Base-by-base conservation (phyloP, 345 rosid species). In the Populus euphratica region DNA sequence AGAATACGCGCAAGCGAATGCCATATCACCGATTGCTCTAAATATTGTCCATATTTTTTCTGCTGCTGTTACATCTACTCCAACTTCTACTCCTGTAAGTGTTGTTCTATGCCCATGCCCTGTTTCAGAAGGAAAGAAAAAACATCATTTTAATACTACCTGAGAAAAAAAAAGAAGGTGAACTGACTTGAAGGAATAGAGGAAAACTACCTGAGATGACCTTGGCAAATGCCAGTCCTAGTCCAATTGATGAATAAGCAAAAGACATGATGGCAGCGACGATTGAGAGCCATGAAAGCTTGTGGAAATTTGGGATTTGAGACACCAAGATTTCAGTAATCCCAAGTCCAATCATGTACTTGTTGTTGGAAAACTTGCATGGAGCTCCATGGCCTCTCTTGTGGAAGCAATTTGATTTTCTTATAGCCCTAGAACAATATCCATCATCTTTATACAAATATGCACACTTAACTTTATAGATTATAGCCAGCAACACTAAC, bases 1-100 rank as follows among this genome's bases (percentile, higher is more conserved):
- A 44, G 81, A 31, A 54, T 78, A 77, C 13, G 84, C 25, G n/a
- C 76, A 77, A 29, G 81, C 78, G 23, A 81, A 78, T 64, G 78
- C 81, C 78, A 74, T 70, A 68, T 81, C 75, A 12, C 84, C 84
- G 0, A 81, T 25, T 62, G 84, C 81, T 52, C 56, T 35, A 64
- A 74, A 81, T 52, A 78, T 78, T 54, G 70, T 69, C 84, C 81
- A 77, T 16, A 68, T 63, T 78, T 77, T 78, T 20, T 72, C 79
- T 29, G 13, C 25, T 8, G 69, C 38, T 39, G 73, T 72, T 18
- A 80, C 39, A 69, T 81, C 78, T 7, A 44, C 33, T 36, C 84
- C 81, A 75, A 73, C 68, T 74, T 77, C 76, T 11, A 77, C 76
- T 63, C 84, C 84, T 2, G 78, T 78, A 39, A 77, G 21, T 27